Evolutionary conservation across 2,329 filamentous ascomycete species (phyloP), one percentile per base, ranked within the genome.

Genomic region (Paecilomyces variotii): DNA sequence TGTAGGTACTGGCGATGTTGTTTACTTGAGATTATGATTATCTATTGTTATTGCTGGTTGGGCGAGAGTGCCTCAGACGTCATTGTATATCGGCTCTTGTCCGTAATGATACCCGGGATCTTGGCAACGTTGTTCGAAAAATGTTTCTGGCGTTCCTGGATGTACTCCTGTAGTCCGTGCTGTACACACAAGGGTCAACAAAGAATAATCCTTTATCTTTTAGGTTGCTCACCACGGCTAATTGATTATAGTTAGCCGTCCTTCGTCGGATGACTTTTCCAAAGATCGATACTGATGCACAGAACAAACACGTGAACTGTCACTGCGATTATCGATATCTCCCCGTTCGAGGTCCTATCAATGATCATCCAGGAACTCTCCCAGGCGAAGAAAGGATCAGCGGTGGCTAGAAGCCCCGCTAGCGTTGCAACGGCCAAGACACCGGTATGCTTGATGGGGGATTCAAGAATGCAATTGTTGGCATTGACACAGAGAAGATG

Each of bases 351-450:
- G 35, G 14, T 45, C 11, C 35, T 12, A 39, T 45, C 39, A 14
- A 45, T 45, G 39, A 45, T 45, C 35, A 24, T 45, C 35, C 35
- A 45, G 35, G 35, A 14, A 45, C 35, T 19, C 35, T 19, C 35
- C 35, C n/a, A 45, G n/a, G 35, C 12, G 39, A 45, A 45, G 39
- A 45, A 45, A n/a, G 39, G 39, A 45, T 45, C 39, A 19, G 19
- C 39, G 39, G 39, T 24, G 12, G 50, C 50, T 26, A 52, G 50
- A 32, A 32, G 25, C 24, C 24, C 50, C 26, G 24, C 50, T 52
- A 24, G 50, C 50, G 50, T 52, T 52, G 50, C 50, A 52, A 52
- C 50, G 50, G 50, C 50, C 50, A 52, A 52, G 50, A 52, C 50
- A 24, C 50, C 50, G 50, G 50, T 45, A 45, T 45, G 35, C 35